phyloP scores from a whole-genome alignment of 2,329 filamentous ascomycete genomes.

The Neofusicoccum ribis region DNA sequence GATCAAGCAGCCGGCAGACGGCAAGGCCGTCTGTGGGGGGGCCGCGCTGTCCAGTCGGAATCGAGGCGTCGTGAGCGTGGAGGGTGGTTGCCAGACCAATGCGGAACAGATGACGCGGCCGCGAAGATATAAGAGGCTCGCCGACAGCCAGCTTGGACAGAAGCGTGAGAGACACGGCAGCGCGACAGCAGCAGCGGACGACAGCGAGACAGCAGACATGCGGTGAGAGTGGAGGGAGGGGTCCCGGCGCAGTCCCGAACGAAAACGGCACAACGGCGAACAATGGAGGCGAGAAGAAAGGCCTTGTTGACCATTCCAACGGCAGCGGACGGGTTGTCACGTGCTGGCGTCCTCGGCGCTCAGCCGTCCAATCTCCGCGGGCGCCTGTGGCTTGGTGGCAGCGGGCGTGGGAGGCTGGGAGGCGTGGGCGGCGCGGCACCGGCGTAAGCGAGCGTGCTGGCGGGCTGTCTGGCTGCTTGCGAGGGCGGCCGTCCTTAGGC shows the following conservation, averaged over 20 bases:
- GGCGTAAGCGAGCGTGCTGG: background rate
- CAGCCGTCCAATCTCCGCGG: background rate
- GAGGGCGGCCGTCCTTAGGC: background rate
- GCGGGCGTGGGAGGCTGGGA: background rate
- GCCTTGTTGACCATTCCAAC: background rate
- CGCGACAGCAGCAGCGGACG: background rate
- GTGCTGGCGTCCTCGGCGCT: background rate
- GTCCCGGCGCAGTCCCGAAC: slow-evolving; percentile 11
- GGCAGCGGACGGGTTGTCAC: background rate
- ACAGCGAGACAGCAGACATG: slow-evolving; percentile 3
- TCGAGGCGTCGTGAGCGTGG: background rate
- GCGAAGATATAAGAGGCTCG: slow-evolving; percentile 57
- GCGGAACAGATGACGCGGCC: slow-evolving; percentile 58
- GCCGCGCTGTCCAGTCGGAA: background rate
- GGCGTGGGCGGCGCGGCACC: background rate
- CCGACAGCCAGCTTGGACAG: slow-evolving; percentile 52
- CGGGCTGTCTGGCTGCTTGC: background rate
- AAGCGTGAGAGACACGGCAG: no score
- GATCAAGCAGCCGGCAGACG: background rate
- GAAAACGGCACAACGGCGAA: background rate
- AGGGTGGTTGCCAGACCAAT: background rate
- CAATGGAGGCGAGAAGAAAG: slow-evolving; percentile 9
- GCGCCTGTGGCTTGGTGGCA: no score
- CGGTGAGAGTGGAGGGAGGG: slow-evolving; percentile 13
- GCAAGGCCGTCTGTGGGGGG: background rate